Conservation (phyloP, 2,329 filamentous ascomycete genomes). For the Ophiostoma ulmi region DNA sequence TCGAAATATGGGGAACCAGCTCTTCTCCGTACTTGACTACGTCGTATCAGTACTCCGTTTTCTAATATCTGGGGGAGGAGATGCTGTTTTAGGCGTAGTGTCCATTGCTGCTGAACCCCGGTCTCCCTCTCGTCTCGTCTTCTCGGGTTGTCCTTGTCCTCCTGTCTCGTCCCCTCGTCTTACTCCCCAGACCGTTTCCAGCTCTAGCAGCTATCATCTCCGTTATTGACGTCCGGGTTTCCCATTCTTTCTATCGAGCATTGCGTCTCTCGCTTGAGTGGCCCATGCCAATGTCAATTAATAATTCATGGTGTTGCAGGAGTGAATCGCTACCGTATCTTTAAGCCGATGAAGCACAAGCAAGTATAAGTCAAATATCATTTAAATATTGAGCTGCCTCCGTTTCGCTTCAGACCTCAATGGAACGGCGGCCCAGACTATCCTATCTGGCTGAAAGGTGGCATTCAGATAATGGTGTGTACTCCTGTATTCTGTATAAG, state of each 20-base stretch:
- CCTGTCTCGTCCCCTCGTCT: background rate
- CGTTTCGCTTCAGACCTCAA: slow-evolving; percentile 1
- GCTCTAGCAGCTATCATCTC: background rate
- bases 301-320: background rate
- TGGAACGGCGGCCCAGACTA: background rate
- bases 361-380: background rate
- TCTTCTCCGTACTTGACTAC: background rate
- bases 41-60: background rate
- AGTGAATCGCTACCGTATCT: background rate
- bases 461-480: background rate
- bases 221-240: background rate
- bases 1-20: background rate
- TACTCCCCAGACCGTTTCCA: too few species aligned
- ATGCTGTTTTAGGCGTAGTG: slow-evolving; percentile 3
- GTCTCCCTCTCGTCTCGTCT: background rate
- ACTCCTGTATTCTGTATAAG: background rate
- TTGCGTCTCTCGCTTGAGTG: background rate
- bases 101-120: background rate
- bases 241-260: background rate
- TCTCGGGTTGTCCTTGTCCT: background rate
- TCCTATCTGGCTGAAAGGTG: slow-evolving; percentile 7
- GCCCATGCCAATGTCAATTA: background rate
- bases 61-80: background rate
- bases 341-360: background rate
- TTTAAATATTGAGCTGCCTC: background rate